Base-by-base conservation (phyloP, 179 eudicot species). In the Nepenthes alata region DNA sequence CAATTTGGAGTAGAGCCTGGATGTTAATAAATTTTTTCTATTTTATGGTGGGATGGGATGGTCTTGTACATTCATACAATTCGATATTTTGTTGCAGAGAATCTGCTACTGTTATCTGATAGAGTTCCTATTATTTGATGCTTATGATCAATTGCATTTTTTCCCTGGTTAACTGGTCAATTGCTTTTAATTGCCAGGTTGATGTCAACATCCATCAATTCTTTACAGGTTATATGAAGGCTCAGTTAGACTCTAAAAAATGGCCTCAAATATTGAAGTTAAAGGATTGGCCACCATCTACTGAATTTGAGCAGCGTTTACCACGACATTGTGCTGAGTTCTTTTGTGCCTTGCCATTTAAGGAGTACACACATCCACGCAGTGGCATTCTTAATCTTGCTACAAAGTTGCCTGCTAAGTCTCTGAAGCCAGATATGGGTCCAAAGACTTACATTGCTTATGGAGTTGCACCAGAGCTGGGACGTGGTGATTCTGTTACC, bases 401-500 rank as follows among this genome's bases (percentile, higher is more conserved):
- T 39, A 47, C 86, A 35, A 73, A 75, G 60, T 68, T 74, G 73
- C 91, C 88, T 8, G 1, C 25, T 0, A 1, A 10, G 0, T 38
- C 57, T 6, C 53, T 85, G 67, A 80, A 73, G 79, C 95, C 95
- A 5, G 95, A 85, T 62, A 51, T 87, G 73, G 95, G 95, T 38
- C 91, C 95, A 5, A 87, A 87, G 68, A 82, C 95, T 13, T 85
- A 85, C 60, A 82, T 87, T 54, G 91, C 95, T 12, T 87, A 87
- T 72, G 95, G 91, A 16, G 67, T 82, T 60, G 58, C 71, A 14
- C 75, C 80, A 76, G 95, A 87, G 71, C 77, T 87, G 60, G 91
- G 88, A 11, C 83, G 86, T 59, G 95, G 88, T 36, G 90, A 87
- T 63, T 87, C 91, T 38, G 83, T 87, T 34, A 87, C 90, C n/a